These are phyloP conservation scores for Euphorbia corollata DNA, from an alignment of 441 rosid species.

Conservation along the genomic window DNA sequence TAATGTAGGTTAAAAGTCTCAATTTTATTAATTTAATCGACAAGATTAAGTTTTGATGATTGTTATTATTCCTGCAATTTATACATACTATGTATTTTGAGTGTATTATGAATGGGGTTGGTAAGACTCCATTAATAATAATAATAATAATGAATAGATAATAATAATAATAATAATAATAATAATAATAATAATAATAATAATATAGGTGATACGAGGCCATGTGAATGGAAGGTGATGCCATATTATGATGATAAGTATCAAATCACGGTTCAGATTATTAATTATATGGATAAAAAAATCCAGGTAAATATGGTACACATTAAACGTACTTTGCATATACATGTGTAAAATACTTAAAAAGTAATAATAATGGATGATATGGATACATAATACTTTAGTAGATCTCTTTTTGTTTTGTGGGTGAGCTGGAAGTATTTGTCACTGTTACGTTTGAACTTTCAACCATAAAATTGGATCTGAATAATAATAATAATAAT, in stretches of 20 bases:
- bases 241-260: constrained; percentile 15
- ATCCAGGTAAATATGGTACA: constrained; percentile 19
- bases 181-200: no score
- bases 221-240: constrained; percentile 27
- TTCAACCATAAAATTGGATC: constrained; percentile 17
- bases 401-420: constrained; percentile 16
- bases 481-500: background rate
- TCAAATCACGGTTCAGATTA: constrained; percentile 20
- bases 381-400: background rate
- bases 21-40: no score
- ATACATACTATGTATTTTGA: background rate
- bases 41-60: no score
- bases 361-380: background rate
- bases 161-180: no score
- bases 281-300: background rate
- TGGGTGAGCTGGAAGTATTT: constrained; percentile 13
- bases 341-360: background rate
- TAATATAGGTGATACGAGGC: no score
- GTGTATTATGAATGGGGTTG: constrained; percentile 7
- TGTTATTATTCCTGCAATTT: no score
- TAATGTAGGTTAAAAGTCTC: background rate
- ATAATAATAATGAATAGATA: no score
- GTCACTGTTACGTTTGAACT: constrained; percentile 26
- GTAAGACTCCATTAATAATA: no score
- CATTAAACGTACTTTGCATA: constrained; percentile 28